These are phyloP conservation scores for Coriaria nepalensis DNA, from an alignment of 306 rosid genomes.

Conservation along the genomic window DNA sequence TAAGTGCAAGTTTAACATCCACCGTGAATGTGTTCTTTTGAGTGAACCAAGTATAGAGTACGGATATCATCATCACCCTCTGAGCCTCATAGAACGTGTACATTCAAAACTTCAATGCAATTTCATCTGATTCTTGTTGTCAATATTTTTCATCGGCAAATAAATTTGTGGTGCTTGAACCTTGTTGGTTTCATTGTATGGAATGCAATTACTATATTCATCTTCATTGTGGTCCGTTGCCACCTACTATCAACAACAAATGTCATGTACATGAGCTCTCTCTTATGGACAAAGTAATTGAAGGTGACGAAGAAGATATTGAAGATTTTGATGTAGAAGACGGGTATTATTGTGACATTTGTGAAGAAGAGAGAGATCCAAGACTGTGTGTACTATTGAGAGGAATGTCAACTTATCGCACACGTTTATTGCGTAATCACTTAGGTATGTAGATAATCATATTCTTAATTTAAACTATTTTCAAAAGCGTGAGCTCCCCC, in stretches of 20 bases:
- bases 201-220: not conserved
- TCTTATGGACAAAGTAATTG: not conserved
- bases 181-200: not conserved
- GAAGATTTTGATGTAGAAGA: too few relatives aligned
- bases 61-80: conserved; percentile 2
- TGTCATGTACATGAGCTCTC: not conserved
- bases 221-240: conserved; percentile 2
- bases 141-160: not conserved
- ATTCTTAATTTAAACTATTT: too few relatives aligned
- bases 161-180: not conserved
- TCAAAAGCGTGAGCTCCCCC: too few relatives aligned
- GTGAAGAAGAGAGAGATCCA: too few relatives aligned
- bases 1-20: not conserved
- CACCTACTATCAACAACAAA: not conserved
- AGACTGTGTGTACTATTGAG: too few relatives aligned
- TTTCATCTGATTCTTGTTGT: not conserved
- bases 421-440: too few relatives aligned
- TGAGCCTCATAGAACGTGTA: not conserved
- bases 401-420: too few relatives aligned
- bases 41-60: not conserved
- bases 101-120: not conserved
- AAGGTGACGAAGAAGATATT: too few relatives aligned
- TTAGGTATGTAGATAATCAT: too few relatives aligned
- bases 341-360: conserved; percentile 3
- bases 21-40: not conserved